Base-by-base conservation (phyloP, 176 grass and related monocot genomes). In the bread wheat (Triticum aestivum) region DNA sequence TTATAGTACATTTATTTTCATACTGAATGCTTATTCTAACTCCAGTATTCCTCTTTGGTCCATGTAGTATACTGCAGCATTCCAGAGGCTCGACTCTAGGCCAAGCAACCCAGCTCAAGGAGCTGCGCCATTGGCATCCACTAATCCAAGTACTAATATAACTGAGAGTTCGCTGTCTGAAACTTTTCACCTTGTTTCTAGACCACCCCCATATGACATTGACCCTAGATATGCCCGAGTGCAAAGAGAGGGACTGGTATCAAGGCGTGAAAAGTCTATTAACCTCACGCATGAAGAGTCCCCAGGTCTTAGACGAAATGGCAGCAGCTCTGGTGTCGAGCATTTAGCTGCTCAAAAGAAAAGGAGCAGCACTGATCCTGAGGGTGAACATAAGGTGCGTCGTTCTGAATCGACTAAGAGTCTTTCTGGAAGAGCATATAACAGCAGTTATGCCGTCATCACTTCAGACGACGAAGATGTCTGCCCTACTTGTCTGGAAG, bases 401-500 rank as follows among this genome's bases (percentile, higher is more conserved):
- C 84, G 64, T 49, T 87, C 88, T 94, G 90, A 87, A 78, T 97
- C 95, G 81, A 93, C 89, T 26, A 97, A 89, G 81, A 89, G 73
- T 83, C 89, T 94, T 33, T 86, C 90, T 41, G 84, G 82, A 66
- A 97, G 91, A 82, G 77, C 91, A 51, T 97, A 82, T 82, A 92
- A 76, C 32, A 80, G 59, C 83, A 85, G 79, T 87, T 93, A 82
- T 79, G 76, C 86, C 8, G 80, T 70, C 58, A 79, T 86, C 11
- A 83, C 82, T 88, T 94, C 90, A 76, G 95, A 97, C 69, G 92
- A 95, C 70, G 95, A 97, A 85, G 95, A 97, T 83, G 89, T 95
- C 44, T 97, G 95, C 80, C 95, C 95, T 80, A 97, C 95, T 81
- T 97, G 95, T 67, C 86, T 97, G 27, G 95, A 97, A 91, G 92